Evolutionary conservation across 768 basidiomycete species (phyloP), one percentile per base, ranked within the genome.

Genomic region (Clathrus columnatus): DNA sequence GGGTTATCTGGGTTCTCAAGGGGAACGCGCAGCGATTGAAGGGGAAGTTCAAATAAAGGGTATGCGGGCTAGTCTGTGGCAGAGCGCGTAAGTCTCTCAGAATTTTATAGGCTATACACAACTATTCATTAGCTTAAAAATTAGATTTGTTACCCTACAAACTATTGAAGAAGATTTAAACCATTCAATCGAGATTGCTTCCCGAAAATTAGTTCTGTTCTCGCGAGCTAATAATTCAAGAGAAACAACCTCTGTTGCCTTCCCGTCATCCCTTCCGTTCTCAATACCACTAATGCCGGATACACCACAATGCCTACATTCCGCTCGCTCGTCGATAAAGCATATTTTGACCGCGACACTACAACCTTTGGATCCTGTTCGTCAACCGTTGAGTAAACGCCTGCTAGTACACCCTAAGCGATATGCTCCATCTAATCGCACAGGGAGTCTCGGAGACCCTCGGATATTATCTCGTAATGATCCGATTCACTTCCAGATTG

Each of bases 21-120:
- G 79, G 50, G 90, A 91, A 68, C 77, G 75, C 57, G 87, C 90
- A 14, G 84, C 87, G 7, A 79, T 93, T 51, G 90, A 91, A 64
- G 91, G 91, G 47, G 91, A 92, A 65, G 74, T 93, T 17, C 91
- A 92, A 66, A 73, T 92, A 61, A 93, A 92, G 69, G 85, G 80
- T 54, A 75, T 75, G 30, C 75, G 77, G 55, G 70, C 74, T 51
- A 73, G 72, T 51, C 75, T 71, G 60, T 87, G 85, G 82, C 68
- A 71, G 54, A 81, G 81, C 72, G 72, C 90, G 90, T 89, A 69
- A 75, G 89, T 80, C 57, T 32, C 43, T n/a, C 46, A 27, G 20
- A 14, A 32, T 41, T 3, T 20, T 10, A 17, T 27, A 18, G 51
- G 8, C 50, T 52, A 55, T 49, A 56, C 42, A 44, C 26, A 28